These are phyloP conservation scores for Naganishia kalamii DNA, from an alignment of 768 basidiomycete species.

Conservation along the genomic window DNA sequence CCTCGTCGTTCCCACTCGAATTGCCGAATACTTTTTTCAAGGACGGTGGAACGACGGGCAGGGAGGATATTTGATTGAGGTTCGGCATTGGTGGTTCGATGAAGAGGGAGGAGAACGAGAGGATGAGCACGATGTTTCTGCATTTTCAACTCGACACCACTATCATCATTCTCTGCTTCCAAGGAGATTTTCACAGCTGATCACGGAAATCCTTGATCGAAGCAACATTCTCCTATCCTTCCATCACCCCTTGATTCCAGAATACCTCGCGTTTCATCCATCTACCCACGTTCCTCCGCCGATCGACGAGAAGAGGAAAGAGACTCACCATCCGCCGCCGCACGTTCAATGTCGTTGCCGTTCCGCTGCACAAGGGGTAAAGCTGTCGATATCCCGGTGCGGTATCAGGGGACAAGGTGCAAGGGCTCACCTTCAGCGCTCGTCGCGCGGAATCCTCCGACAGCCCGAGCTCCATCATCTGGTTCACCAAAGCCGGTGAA, in stretches of 20 bases:
- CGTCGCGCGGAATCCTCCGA: slow-evolving; percentile 36
- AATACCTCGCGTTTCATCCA: neutral
- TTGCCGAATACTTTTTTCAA: slow-evolving; percentile 42
- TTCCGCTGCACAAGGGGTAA: slow-evolving; percentile 25
- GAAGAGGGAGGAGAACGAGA: neutral
- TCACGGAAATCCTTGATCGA: neutral
- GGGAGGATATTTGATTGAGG: slow-evolving; percentile 41
- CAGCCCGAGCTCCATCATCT: slow-evolving; percentile 38
- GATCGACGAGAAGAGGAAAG: neutral
- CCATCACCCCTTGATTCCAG: neutral
- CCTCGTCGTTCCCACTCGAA: slow-evolving; percentile 42
- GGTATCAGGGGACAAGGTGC: neutral
- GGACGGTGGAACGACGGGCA: slow-evolving; percentile 43
- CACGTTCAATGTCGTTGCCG: slow-evolving; percentile 34
- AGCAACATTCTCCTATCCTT: neutral
- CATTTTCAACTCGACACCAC: neutral
- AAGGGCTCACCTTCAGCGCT: slow-evolving; percentile 36
- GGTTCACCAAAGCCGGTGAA: slow-evolving; percentile 26
- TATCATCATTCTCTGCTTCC: no score
- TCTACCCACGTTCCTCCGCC: neutral
- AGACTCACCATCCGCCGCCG: slow-evolving; percentile 45
- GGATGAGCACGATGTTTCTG: neutral
- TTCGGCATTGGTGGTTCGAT: slow-evolving; percentile 36
- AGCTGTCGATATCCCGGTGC: neutral
- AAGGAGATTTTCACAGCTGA: no score